A percentile compares a stretch with the other conserved stretches of the same genome.
phyloP scores from a whole-genome alignment of 139 green algal species.

The Chlamydomonas incerta region DNA sequence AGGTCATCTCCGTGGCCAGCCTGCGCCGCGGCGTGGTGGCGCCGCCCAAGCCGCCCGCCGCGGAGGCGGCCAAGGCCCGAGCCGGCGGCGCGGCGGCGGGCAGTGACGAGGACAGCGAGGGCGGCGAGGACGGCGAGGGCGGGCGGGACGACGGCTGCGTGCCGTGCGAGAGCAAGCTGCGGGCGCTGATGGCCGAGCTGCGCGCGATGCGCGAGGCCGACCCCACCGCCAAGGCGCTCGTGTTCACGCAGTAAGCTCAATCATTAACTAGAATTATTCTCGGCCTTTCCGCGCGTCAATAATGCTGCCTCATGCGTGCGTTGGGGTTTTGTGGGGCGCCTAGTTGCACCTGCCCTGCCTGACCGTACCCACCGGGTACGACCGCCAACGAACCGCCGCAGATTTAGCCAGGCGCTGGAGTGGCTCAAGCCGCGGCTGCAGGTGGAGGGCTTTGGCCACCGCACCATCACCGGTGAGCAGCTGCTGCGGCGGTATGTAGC shows the following conservation, averaged over 20 bases:
- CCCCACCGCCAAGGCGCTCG: slow-evolving; percentile 74
- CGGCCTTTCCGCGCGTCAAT: too few relatives aligned
- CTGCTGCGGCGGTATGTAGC: too few relatives aligned
- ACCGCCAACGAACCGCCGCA: too few relatives aligned
- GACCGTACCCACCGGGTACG: too few relatives aligned
- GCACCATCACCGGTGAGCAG: slow-evolving; percentile 60
- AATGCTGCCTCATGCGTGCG: too few relatives aligned
- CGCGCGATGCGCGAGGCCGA: slow-evolving; percentile 69
- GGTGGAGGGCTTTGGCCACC: slow-evolving; percentile 66
- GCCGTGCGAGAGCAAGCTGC: slow-evolving; percentile 72
- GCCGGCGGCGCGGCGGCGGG: background rate
- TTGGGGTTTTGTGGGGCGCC: too few relatives aligned
- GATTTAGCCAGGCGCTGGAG: slow-evolving; percentile 62
- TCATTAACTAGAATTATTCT: too few relatives aligned
- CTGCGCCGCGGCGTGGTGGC: slow-evolving; percentile 30
- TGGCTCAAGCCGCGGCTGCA: slow-evolving; percentile 69
- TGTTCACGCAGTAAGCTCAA: slow-evolving; percentile 83
- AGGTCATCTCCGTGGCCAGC: background rate
- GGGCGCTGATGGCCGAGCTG: slow-evolving; percentile 71
- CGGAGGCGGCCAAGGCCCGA: background rate
- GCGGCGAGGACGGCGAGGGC: background rate
- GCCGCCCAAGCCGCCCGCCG: background rate
- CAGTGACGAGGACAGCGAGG: background rate
- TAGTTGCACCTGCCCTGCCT: too few relatives aligned
- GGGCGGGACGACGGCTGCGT: background rate